These are phyloP conservation scores for Rutidosis leptorrhynchoides DNA, from an alignment of 129 eudicot species.

Conservation along the genomic window DNA sequence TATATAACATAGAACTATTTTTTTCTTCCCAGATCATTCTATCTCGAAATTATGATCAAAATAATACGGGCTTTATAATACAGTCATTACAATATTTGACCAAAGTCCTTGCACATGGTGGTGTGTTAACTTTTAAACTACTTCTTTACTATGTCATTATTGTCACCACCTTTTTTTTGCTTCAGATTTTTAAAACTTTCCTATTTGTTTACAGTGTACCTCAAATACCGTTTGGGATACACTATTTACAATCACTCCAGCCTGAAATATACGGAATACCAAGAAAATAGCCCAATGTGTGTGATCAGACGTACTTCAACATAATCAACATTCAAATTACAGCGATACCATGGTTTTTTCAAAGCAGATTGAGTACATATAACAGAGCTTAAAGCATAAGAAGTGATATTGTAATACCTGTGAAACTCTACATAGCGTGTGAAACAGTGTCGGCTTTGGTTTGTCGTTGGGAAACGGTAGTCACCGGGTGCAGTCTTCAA, in stretches of 20 bases:
- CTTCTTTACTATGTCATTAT: neutral
- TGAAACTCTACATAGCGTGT: conserved; percentile 90
- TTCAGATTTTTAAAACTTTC: neutral
- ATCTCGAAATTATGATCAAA: neutral
- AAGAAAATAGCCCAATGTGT: neutral
- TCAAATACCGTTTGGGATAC: neutral
- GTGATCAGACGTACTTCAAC: neutral
- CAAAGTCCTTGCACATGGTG: neutral
- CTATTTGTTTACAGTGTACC: neutral
- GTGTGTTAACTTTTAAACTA: neutral
- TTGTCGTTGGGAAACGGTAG: conserved; percentile 87
- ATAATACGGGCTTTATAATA: neutral
- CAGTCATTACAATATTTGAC: neutral
- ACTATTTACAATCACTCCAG: neutral
- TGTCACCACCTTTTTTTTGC: neutral
- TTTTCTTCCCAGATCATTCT: neutral
- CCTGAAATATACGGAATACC: neutral
- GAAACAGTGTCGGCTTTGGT: conserved; percentile 85
- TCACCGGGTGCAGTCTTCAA: conserved; percentile 92
- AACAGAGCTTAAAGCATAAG: neutral
- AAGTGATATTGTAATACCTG: conserved; percentile 38
- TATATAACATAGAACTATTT: neutral
- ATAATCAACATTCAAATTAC: neutral
- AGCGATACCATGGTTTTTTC: neutral
- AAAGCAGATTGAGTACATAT: neutral